Evolutionary conservation across 352 stramenopile species (phyloP), one percentile per base, ranked within the genome.

Genomic region (Phytopythium oedochilum): DNA sequence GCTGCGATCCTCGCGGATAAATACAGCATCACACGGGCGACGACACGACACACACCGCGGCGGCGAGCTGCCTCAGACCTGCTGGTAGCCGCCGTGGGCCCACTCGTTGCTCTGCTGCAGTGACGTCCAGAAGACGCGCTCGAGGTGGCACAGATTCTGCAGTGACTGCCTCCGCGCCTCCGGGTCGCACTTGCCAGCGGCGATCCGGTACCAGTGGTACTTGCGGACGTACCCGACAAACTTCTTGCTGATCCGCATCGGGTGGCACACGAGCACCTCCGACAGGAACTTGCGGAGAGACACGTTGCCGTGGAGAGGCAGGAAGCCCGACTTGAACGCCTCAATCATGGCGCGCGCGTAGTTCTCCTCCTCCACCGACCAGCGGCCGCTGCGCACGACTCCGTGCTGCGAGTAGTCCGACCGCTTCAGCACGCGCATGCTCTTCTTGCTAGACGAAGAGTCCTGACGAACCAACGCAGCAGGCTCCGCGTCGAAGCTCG

Each of bases 161-260:
- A 88, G 60, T 5, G 68, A 74, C 40, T 65, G 61, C 9, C 58
- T 65, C 52, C 77, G 78, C 35, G 68, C 70, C 58, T 79, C 63
- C 9, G 74, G 66, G 25, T 88, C 74, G 42, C 73, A 81, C 52
- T 82, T 80, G 57, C 77, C 74, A 11, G 77, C 74, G 9, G 79
- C 74, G 56, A 88, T 88, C 51, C 75, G 79, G 61, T 91, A 91
- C 81, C 81, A 91, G 55, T 91, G 81, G 70, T 91, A 91, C 68
- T 91, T 96, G 62, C 78, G 88, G 31, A 92, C 83, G 48, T 90
- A 89, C 29, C 87, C 87, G 20, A 92, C 83, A 61, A 95, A 96
- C 68, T 96, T 96, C 64, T 96, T 96, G 59, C 85, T 96, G 61
- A 96, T 92, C 51, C 87, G 80, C 87, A 96, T 96, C 36, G 86